Evolutionary conservation across 768 basidiomycete genomes (phyloP).

Genomic region (Lentinus brumalis): DNA sequence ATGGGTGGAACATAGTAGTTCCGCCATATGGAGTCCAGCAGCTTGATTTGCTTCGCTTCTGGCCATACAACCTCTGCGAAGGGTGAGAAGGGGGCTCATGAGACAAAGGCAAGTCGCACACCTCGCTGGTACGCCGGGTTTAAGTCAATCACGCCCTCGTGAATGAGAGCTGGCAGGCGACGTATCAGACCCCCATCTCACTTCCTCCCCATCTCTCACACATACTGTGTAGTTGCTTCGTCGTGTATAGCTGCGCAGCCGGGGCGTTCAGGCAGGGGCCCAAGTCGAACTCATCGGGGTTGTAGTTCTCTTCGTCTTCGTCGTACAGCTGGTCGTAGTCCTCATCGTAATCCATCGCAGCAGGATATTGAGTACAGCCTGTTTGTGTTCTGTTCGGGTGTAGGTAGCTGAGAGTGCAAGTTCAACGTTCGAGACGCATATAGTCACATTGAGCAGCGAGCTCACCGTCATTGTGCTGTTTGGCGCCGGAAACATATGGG

Average conservation of each 20-base stretch:
- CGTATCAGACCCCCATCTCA: not conserved
- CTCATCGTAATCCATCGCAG: slow-evolving; percentile 13
- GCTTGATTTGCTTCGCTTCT: slow-evolving; percentile 58
- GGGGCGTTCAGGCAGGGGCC: slow-evolving; percentile 23
- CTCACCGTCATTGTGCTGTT: too few species aligned
- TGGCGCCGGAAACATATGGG: not conserved
- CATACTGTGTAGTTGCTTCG: slow-evolving; percentile 28
- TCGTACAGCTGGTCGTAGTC: slow-evolving; percentile 21
- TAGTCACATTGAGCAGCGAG: too few species aligned
- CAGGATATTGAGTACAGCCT: not conserved
- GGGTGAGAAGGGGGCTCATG: not conserved
- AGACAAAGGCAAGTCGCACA: slow-evolving; percentile 27
- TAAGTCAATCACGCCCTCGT: slow-evolving; percentile 69
- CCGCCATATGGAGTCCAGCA: slow-evolving; percentile 53
- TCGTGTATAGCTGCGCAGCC: slow-evolving; percentile 23
- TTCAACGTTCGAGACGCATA: too few species aligned
- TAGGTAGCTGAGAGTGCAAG: not conserved
- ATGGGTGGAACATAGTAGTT: slow-evolving; percentile 58
- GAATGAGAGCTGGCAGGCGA: slow-evolving; percentile 53
- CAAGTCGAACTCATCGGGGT: slow-evolving; percentile 20
- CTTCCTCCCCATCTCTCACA: not conserved
- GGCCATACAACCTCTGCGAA: slow-evolving; percentile 76
- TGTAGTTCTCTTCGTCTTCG: slow-evolving; percentile 18
- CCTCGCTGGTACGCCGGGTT: slow-evolving; percentile 76
- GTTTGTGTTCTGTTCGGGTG: not conserved